Conservation (phyloP, 2,329 filamentous ascomycete genomes). For the Talaromyces sp. region DNA sequence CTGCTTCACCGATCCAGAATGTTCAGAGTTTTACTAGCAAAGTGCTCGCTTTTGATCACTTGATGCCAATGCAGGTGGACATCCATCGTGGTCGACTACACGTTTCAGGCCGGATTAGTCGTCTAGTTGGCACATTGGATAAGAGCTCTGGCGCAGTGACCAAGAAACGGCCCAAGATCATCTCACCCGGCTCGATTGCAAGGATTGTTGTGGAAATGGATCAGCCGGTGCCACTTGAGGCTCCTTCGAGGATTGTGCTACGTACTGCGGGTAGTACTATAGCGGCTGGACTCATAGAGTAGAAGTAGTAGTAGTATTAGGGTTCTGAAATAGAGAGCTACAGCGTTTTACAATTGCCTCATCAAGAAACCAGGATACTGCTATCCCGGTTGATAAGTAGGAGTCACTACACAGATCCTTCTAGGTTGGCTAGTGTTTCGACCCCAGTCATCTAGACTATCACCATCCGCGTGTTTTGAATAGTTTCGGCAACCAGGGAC, state of each 20-base stretch:
- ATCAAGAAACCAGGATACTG: background rate
- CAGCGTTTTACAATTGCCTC: background rate
- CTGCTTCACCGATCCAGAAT: conserved; percentile 61
- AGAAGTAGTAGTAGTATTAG: too few relatives aligned
- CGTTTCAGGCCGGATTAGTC: conserved; percentile 66
- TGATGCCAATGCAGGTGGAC: conserved; percentile 85
- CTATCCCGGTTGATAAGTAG: background rate
- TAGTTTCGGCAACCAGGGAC: too few relatives aligned
- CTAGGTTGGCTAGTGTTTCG: background rate
- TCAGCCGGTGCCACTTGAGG: conserved; percentile 70
- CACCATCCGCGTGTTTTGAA: background rate
- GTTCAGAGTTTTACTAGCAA: conserved; percentile 73
- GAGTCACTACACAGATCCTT: background rate
- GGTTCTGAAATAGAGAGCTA: background rate
- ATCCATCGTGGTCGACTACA: conserved; percentile 82
- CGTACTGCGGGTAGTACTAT: conserved; percentile 76
- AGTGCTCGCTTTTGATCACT: conserved; percentile 79
- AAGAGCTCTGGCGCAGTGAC: conserved; percentile 68
- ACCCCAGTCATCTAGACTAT: background rate
- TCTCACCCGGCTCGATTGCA: conserved; percentile 74
- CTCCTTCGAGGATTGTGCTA: conserved; percentile 73
- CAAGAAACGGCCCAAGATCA: conserved; percentile 79
- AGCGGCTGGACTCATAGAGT: conserved; percentile 80
- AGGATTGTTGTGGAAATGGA: conserved; percentile 71
- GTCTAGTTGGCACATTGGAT: conserved; percentile 69